Evolutionary conservation across 768 basidiomycete species (phyloP).

Genomic region (Suillus plorans): DNA sequence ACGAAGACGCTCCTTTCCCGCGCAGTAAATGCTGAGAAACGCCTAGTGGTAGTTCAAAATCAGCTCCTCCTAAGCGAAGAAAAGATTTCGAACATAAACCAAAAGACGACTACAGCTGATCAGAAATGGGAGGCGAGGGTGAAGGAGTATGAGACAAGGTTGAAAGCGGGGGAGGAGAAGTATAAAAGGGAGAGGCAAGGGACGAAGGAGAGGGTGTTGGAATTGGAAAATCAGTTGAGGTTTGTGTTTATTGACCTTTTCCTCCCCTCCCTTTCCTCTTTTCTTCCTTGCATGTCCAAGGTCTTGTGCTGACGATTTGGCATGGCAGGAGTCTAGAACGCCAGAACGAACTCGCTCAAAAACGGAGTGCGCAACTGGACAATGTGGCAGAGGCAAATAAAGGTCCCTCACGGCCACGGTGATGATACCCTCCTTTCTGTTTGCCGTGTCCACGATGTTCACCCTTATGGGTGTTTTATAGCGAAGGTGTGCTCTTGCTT

Average conservation of each 20-base stretch:
- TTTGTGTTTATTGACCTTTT: constrained; percentile 29
- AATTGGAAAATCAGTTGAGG: constrained; percentile 74
- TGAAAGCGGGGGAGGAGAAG: constrained; percentile 85
- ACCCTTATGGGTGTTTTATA: neutral
- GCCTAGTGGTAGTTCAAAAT: constrained; percentile 82
- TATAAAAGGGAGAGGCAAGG: constrained; percentile 94
- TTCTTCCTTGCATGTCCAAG: neutral
- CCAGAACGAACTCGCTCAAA: constrained; percentile 78
- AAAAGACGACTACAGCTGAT: constrained; percentile 72
- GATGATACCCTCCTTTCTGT: neutral
- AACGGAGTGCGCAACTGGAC: constrained; percentile 48
- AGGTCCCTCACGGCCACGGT: constrained; percentile 1
- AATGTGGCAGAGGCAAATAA: constrained; percentile 31
- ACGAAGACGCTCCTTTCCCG: constrained; percentile 68
- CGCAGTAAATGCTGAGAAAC: constrained; percentile 81
- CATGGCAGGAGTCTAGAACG: constrained; percentile 67
- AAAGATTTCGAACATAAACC: constrained; percentile 70
- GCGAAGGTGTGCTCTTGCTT: neutral
- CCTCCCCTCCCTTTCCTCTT: neutral
- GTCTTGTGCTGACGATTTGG: constrained; percentile 6
- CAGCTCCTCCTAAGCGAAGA: constrained; percentile 85
- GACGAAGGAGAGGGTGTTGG: constrained; percentile 77
- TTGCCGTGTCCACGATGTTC: neutral
- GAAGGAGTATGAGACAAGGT: constrained; percentile 81
- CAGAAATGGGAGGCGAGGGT: constrained; percentile 95